These are phyloP conservation scores for Lipomyces starkeyi DNA, from an alignment of 805 yeast species.

Conservation along the genomic window DNA sequence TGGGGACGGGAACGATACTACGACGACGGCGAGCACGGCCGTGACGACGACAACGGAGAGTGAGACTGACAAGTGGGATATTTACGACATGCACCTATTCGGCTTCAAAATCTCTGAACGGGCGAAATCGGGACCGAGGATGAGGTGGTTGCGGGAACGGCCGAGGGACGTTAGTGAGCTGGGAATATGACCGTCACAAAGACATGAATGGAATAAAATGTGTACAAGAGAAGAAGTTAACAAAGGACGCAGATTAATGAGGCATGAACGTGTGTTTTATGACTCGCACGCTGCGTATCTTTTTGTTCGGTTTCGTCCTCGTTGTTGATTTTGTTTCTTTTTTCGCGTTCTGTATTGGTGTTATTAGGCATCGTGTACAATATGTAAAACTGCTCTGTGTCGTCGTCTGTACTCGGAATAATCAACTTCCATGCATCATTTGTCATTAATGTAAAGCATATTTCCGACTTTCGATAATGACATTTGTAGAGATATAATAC, in stretches of 20 bases:
- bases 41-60: conserved; percentile 9
- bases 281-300: background rate
- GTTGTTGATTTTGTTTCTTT: conserved; percentile 6
- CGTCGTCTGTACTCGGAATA: background rate
- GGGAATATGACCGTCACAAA: background rate
- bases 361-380: background rate
- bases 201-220: background rate
- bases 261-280: background rate
- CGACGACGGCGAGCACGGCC: conserved; percentile 1
- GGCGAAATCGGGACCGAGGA: conserved; percentile 86
- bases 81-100: conserved; percentile 74
- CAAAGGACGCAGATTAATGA: background rate
- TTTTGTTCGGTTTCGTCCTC: background rate
- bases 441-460: background rate
- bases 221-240: background rate
- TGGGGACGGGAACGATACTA: conserved; percentile 7
- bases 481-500: background rate
- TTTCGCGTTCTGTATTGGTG: background rate
- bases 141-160: conserved; percentile 88
- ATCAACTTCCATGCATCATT: background rate
- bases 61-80: conserved; percentile 25
- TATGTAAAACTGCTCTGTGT: conserved; percentile 9
- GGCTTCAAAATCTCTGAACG: conserved; percentile 83
- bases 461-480: background rate
- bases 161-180: conserved; percentile 14